Evolutionary conservation across 148 eudicot species (phyloP), one percentile per base, ranked within the genome.

Genomic region (Gaultheria prostrata): DNA sequence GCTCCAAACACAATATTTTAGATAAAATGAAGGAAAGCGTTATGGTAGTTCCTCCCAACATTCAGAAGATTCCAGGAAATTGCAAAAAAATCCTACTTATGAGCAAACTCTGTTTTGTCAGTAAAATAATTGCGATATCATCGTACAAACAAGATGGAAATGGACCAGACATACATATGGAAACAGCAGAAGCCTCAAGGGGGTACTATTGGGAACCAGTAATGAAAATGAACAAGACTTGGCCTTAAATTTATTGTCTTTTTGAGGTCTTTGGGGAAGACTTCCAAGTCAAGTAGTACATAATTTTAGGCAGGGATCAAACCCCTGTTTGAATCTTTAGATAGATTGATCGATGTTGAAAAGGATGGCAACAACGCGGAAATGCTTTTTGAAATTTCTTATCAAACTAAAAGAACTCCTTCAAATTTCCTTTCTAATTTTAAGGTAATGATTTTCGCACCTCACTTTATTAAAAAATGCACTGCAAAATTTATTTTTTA

Each of bases 221-320:
- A 5, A 39, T 39, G 43, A 39, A 39, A 39, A 0, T 5, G 43
- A 39, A 39, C 43, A 39, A 39, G 43, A 39, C 43, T 39, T 39
- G 0, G 43, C 43, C 43, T 5, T 39, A 39, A 39, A 39, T 15
- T 35, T 43, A n/a, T 26, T 0, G 54, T 76, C 11, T 76, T 12
- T 17, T 80, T n/a, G 56, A 26, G 39, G 82, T 80, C 82, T 65
- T 80, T 43, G 24, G 28, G 24, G 83, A 10, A 67, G 83, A 81
- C 83, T 81, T 80, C 83, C 45, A 26, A 63, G 82, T 80, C 74
- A 80, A 80, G 15, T 7, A 13, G 6, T 54, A 63, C 49, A 56
- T 78, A 2, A 78, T 26, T 26, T 3, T 21, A 33, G 48, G 49
- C 48, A 30, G n/a, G 49, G 0, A 79, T 61, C 8, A 61, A 61